Evolutionary conservation across 2,329 filamentous ascomycete genomes (phyloP).

Genomic region (Phoma herbarum): DNA sequence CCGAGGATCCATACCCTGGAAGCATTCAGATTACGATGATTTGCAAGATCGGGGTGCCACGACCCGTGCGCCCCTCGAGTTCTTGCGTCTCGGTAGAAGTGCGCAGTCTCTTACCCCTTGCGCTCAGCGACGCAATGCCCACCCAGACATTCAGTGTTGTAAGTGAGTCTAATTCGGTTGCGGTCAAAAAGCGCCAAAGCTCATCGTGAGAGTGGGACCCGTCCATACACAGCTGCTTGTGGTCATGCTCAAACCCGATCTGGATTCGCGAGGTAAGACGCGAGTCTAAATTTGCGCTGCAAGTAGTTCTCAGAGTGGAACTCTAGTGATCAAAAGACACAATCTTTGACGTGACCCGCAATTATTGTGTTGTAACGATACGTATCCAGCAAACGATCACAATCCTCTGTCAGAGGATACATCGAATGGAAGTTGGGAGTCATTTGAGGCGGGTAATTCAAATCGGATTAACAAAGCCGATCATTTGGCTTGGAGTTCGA

Average conservation of each 20-base stretch:
- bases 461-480: background rate
- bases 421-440: background rate
- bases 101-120: background rate
- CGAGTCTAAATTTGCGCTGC: background rate
- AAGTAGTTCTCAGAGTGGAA: background rate
- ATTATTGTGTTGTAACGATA: background rate
- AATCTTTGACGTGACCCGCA: background rate
- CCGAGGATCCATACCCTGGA: background rate
- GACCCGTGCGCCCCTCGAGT: background rate
- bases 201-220: background rate
- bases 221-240: slow-evolving; percentile 2
- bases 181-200: background rate
- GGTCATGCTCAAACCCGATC: background rate
- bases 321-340: background rate
- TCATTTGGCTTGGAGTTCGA: no score
- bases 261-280: background rate
- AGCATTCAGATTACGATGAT: background rate
- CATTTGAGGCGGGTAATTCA: background rate
- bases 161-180: background rate
- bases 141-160: slow-evolving; percentile 2
- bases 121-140: background rate
- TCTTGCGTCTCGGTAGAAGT: background rate
- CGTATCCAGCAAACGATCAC: background rate
- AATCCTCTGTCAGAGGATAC: background rate
- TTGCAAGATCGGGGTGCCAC: background rate